Evolutionary conservation across 2,329 filamentous ascomycete genomes (phyloP).

Genomic region (Grosmannia serpens): DNA sequence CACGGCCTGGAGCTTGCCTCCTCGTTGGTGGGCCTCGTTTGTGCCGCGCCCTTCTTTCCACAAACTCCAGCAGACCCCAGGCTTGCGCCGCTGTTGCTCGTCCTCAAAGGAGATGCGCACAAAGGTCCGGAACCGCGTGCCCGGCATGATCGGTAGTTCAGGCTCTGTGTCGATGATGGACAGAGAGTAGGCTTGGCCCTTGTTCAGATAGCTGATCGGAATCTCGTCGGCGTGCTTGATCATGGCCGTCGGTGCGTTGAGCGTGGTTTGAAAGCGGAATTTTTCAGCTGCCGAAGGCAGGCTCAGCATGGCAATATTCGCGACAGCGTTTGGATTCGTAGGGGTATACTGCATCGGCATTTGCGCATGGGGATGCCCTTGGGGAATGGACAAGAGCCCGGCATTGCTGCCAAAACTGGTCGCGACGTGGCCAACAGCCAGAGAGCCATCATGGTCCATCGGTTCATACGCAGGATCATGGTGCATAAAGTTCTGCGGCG

Average conservation of each 20-base stretch:
- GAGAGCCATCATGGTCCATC: constrained; percentile 62
- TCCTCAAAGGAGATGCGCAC: constrained; percentile 96
- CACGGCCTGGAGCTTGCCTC: constrained; percentile 84
- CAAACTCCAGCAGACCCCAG: constrained; percentile 57
- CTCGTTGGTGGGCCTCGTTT: constrained; percentile 87
- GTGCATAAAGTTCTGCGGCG: constrained; percentile 70
- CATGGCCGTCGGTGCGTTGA: constrained; percentile 96
- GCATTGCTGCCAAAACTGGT: neutral
- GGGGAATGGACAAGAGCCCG: constrained; percentile 3
- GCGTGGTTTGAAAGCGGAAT: constrained; percentile 80
- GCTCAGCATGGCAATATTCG: constrained; percentile 27
- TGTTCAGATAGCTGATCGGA: constrained; percentile 95
- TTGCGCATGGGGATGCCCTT: constrained; percentile 4
- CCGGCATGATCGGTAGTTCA: constrained; percentile 43
- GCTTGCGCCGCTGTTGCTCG: constrained; percentile 78
- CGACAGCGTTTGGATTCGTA: neutral
- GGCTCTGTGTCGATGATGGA: constrained; percentile 69
- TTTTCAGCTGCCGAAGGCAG: constrained; percentile 50
- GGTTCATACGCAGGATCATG: constrained; percentile 71
- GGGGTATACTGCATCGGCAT: constrained; percentile 1
- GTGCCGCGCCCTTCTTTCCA: constrained; percentile 96
- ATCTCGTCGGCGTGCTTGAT: constrained; percentile 82
- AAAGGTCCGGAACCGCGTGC: constrained; percentile 73
- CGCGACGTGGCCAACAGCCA: constrained; percentile 39
- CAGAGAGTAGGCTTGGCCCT: constrained; percentile 86